phyloP scores from a whole-genome alignment of 2,329 filamentous ascomycete genomes.

The Scedosporium minutisporum region DNA sequence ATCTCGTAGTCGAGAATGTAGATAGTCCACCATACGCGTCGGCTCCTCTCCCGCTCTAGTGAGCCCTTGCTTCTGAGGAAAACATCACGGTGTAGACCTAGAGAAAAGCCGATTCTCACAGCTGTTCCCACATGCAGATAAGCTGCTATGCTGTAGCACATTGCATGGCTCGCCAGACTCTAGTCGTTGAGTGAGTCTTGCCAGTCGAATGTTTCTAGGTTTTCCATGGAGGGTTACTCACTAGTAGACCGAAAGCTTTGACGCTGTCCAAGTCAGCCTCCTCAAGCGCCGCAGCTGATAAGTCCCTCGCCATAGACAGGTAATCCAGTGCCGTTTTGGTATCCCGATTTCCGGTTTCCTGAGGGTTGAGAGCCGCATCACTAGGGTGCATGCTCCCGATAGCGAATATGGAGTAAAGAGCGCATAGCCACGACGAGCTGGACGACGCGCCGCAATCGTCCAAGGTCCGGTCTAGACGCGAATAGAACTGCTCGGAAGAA shows the following conservation, averaged over 20 bases:
- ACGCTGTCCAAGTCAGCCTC: constrained; percentile 3
- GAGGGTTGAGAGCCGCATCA: not conserved
- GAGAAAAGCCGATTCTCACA: not conserved
- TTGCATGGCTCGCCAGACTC: not conserved
- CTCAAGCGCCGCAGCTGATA: not conserved
- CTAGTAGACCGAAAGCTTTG: not conserved
- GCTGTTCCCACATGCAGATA: constrained; percentile 1
- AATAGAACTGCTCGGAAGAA: constrained; percentile 1
- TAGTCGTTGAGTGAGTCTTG: not conserved
- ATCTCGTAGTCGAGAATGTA: constrained; percentile 3
- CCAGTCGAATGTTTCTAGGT: not conserved
- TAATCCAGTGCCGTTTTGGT: not conserved
- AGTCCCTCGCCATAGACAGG: not conserved
- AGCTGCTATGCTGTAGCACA: constrained; percentile 2
- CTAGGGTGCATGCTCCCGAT: not conserved
- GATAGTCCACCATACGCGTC: constrained; percentile 3
- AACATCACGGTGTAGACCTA: constrained; percentile 2
- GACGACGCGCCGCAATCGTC: not conserved
- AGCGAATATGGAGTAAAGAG: constrained; percentile 1
- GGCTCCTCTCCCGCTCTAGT: constrained; percentile 1
- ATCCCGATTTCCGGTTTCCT: not conserved
- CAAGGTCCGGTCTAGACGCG: not conserved
- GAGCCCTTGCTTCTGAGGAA: constrained; percentile 3
- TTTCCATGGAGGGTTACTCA: not conserved
- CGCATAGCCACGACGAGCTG: constrained; percentile 1